Evolutionary conservation across 345 rosid genomes (phyloP), one percentile per base, ranked within the genome.

Genomic region (Brassica nigra): DNA sequence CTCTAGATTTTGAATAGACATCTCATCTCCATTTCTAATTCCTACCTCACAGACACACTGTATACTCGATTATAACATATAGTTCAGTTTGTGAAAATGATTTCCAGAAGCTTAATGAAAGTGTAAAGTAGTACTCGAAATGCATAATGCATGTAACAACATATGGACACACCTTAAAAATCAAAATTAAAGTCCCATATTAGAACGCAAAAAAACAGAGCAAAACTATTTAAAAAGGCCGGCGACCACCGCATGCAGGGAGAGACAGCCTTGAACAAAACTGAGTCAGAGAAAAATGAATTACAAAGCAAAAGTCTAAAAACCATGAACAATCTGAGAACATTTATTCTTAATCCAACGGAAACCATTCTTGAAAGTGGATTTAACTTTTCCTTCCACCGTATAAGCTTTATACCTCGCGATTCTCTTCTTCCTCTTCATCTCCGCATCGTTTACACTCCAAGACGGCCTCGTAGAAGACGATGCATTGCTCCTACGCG

Each of bases 281-380:
- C 37, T 62, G 37, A 31, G 66, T 12, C 9, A 7, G 3, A 42
- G 12, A 28, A 1, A 10, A 1, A 29, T 44, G 8, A 4, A 7
- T 44, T 44, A 54, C 8, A 54, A 15, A 52, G 18, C 57, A 36
- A 16, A 52, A 52, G 31, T 76, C 47, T 10, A 76, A 31, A 68
- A 81, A 1, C 87, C 80, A 54, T 84, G 86, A 44, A 84, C 85
- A 78, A 91, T 85, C 81, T 66, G 79, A 28, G 78, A 87, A 81
- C 89, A 89, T 71, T 85, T 88, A 77, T 80, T 86, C 80, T 84
- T 87, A 80, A 91, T 82, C 96, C 95, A 89, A 49, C 87, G 87
- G 39, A 88, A 72, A 2, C 91, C 87, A 8, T 79, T 83, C 68
- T 76, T 87, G 33, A 87, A 62, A 5, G 87, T 81, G 44, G 85